These are phyloP conservation scores for Albifimbria verrucaria DNA, from an alignment of 2,329 filamentous ascomycete species.

Conservation along the genomic window DNA sequence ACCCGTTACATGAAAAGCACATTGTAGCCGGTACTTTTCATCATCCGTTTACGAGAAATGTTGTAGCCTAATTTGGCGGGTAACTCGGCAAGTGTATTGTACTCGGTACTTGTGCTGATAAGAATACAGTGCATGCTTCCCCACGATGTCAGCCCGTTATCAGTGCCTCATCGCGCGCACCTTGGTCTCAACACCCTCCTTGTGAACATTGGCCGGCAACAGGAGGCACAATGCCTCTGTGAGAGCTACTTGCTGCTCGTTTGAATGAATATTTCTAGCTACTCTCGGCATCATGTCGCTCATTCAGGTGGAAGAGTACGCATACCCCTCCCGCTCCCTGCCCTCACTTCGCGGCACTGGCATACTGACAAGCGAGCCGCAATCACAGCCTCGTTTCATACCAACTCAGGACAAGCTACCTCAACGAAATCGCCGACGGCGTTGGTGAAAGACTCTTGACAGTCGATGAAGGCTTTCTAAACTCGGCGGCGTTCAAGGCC, in stretches of 20 bases:
- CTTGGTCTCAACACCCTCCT: slow-evolving; percentile 5
- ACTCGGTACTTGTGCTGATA: not conserved
- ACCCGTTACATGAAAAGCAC: too few species aligned
- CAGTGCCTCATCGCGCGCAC: not conserved
- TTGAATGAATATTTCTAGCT: slow-evolving; percentile 3
- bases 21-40: too few species aligned
- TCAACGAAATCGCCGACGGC: slow-evolving; percentile 76
- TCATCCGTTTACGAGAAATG: too few species aligned
- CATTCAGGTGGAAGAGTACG: slow-evolving; percentile 36
- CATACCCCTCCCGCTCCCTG: not conserved
- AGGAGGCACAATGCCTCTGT: not conserved
- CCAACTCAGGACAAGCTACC: slow-evolving; percentile 76
- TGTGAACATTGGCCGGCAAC: not conserved
- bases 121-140: not conserved
- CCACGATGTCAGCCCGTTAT: not conserved
- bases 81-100: not conserved
- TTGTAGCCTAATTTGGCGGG: not conserved
- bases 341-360: not conserved
- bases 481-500: slow-evolving; percentile 77
- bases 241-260: not conserved
- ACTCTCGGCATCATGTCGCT: slow-evolving; percentile 28
- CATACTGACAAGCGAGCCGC: not conserved
- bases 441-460: slow-evolving; percentile 82
- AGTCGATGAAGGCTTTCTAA: slow-evolving; percentile 74
- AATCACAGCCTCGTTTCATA: slow-evolving; percentile 69